Evolutionary conservation across 306 rosid species (phyloP), one percentile per base, ranked within the genome.

Genomic region (Sphenostylis stenocarpa): DNA sequence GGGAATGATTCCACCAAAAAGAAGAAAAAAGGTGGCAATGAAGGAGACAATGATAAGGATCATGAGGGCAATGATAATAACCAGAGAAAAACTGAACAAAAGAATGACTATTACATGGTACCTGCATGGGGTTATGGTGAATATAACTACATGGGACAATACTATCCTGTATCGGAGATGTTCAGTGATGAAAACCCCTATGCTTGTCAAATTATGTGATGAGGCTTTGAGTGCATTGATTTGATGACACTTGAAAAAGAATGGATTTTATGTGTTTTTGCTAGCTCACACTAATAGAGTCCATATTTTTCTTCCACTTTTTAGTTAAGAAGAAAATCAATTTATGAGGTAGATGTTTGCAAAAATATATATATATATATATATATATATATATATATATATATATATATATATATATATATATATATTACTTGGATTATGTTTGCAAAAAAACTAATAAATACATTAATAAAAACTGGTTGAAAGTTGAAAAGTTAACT

Each of bases 121-220:
- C 83, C n/a, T 0, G 73, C 64, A 1, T 60, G 63, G 51, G 90
- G 73, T 0, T 38, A 56, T 67, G 87, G 85, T 81, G 88, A 82
- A 2, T 16, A 31, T 29, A 26, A 28, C 8, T 71, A 48, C 24
- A 88, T 83, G 7, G 75, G 58, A 44, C 82, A 76, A 1, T 48
- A 56, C 29, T 84, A 85, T 28, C 41, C 5, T 60, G 87, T 93
- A 5, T 93, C 96, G 0, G 88, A 87, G 44, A 60, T 90, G 29
- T 94, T 94, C 56, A 94, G 93, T 17, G 98, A 91, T 0, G 98
- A 94, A 76, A 94, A 94, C 81, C 98, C 98, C 1, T 87, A 91
- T 79, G 97, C 93, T 9, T 94, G 98, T 72, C 87, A 80, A 0
- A 26, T 91, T 31, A 88, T 94, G 98, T 94, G 90, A 83, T 91